Conservation (phyloP, 2,329 filamentous ascomycete species). For the Fusarium papillatum region DNA sequence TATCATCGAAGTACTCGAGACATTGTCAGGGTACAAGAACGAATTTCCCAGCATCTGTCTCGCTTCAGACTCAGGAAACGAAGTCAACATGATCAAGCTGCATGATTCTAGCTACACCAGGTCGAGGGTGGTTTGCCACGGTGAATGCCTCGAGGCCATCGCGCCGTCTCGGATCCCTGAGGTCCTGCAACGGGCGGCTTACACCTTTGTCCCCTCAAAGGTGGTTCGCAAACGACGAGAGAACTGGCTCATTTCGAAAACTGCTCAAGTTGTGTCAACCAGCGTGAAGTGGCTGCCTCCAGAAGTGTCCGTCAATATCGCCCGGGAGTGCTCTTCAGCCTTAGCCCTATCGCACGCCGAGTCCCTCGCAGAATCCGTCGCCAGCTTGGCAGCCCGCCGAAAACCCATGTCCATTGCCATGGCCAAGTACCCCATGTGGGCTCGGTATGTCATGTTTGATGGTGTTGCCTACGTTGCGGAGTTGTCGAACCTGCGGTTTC, state of each 20-base stretch:
- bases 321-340: background rate
- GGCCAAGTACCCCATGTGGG: background rate
- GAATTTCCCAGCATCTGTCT: background rate
- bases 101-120: background rate
- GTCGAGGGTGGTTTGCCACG: background rate
- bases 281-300: background rate
- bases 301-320: background rate
- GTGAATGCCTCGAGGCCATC: background rate
- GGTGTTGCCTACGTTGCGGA: background rate
- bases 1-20: background rate
- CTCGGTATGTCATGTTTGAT: background rate
- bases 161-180: background rate
- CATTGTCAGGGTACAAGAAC: background rate
- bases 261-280: background rate
- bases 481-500: background rate
- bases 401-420: background rate
- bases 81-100: background rate
- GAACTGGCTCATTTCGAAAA: background rate
- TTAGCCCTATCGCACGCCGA: background rate
- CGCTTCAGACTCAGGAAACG: background rate
- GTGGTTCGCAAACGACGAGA: background rate
- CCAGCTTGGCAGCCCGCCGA: background rate
- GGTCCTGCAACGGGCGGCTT: background rate
- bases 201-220: background rate
- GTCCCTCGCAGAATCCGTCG: background rate